Conservation (phyloP, 345 rosid genomes). For the Populus simonii region DNA sequence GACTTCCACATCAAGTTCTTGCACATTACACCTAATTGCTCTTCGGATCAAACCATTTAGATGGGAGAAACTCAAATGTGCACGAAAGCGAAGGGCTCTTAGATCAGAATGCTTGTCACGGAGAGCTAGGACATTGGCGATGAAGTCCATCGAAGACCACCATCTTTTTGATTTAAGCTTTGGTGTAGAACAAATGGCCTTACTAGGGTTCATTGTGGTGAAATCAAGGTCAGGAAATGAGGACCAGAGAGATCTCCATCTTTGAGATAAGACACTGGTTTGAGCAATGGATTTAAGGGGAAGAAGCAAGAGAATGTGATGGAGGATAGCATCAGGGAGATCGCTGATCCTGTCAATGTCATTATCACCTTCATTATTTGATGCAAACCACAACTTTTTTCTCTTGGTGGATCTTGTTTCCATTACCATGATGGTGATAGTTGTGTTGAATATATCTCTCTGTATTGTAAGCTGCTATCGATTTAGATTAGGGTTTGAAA, state of each 20-base stretch:
- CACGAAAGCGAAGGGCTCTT: conserved; percentile 57
- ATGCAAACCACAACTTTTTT: conserved; percentile 38
- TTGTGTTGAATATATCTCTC: too few relatives aligned
- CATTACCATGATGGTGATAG: conserved; percentile 27
- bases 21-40: conserved; percentile 64
- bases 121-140: conserved; percentile 38
- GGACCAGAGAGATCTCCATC: conserved; percentile 70
- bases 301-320: conserved; percentile 57
- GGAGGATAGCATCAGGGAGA: conserved; percentile 65
- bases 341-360: conserved; percentile 54
- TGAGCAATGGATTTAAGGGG: conserved; percentile 57
- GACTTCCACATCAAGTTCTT: conserved; percentile 70
- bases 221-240: conserved; percentile 90
- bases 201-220: conserved; percentile 37
- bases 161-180: conserved; percentile 3
- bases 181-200: neutral
- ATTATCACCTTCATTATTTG: conserved; percentile 1
- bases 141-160: conserved; percentile 34
- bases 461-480: too few relatives aligned
- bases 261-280: conserved; percentile 55
- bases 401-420: conserved; percentile 75
- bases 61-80: conserved; percentile 53
- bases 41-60: conserved; percentile 64
- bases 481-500: too few relatives aligned
- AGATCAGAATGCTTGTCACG: conserved; percentile 50